These are phyloP conservation scores for Sugiyamaella japonica DNA, from an alignment of 1,139 yeast species.

Conservation along the genomic window DNA sequence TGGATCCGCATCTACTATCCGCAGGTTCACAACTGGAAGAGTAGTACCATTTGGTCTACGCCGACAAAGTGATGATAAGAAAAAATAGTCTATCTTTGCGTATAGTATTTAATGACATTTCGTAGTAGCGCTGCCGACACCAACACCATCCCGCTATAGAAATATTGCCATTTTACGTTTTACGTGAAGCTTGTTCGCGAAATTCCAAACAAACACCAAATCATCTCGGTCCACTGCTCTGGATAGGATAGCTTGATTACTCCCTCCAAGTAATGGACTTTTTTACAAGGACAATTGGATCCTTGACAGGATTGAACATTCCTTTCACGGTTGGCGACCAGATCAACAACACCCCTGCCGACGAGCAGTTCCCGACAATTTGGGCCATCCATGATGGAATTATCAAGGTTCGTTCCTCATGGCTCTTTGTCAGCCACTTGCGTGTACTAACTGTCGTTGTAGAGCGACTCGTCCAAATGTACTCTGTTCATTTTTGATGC, in stretches of 20 bases:
- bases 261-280: constrained; percentile 39
- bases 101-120: not conserved
- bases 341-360: constrained; percentile 22
- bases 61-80: constrained; percentile 12
- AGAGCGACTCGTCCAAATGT: constrained; percentile 44
- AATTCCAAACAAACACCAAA: not conserved
- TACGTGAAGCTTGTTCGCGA: not conserved
- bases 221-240: not conserved
- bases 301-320: constrained; percentile 36
- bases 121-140: no score
- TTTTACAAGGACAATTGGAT: constrained; percentile 41
- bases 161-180: not conserved
- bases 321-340: constrained; percentile 38
- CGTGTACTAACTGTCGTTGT: constrained; percentile 5
- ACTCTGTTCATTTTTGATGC: constrained; percentile 67
- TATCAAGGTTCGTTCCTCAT: constrained; percentile 29
- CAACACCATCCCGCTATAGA: not conserved
- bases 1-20: constrained; percentile 10
- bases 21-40: constrained; percentile 15
- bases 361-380: constrained; percentile 40
- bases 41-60: constrained; percentile 16
- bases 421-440: not conserved
- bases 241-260: not conserved
- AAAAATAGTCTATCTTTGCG: not conserved
- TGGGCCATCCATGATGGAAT: constrained; percentile 55